phyloP scores from a whole-genome alignment of 331 rosid genomes.

The Spiraea crenata region DNA sequence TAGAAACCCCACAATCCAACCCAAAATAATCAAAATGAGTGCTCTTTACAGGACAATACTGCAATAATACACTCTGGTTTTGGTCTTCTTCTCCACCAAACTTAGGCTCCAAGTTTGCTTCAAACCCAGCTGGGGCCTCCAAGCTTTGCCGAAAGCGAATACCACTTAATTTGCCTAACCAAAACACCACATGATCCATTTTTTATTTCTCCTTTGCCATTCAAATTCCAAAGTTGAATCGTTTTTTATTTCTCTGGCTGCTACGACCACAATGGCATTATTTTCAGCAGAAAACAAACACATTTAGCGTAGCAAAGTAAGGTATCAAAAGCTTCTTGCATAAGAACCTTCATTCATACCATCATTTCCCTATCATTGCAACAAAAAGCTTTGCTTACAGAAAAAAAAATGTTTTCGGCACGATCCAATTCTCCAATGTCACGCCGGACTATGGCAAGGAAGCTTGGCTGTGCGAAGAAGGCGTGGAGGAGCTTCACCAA shows the following conservation, averaged over 20 bases:
- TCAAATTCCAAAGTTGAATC: not conserved
- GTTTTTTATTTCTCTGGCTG: not conserved
- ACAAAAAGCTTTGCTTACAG: not conserved
- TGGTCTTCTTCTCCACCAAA: constrained; percentile 32
- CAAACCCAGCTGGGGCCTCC: constrained; percentile 28
- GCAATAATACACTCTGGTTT: not conserved
- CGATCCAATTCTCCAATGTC: constrained; percentile 35
- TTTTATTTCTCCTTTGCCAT: not conserved
- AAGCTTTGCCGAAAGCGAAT: constrained; percentile 46
- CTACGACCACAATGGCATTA: constrained; percentile 13
- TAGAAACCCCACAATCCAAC: constrained; percentile 1
- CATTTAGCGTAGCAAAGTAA: not conserved
- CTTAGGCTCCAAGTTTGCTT: constrained; percentile 58
- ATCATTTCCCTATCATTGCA: not conserved
- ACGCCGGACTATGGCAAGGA: constrained; percentile 41
- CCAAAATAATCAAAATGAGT: constrained; percentile 11
- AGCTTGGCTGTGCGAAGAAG: constrained; percentile 55
- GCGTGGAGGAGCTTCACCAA: constrained; percentile 57
- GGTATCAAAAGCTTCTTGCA: constrained; percentile 9
- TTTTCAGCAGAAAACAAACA: not conserved
- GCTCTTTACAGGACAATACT: constrained; percentile 16
- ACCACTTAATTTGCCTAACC: constrained; percentile 4
- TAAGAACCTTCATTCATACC: constrained; percentile 6
- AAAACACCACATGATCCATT: constrained; percentile 13
- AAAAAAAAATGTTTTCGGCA: constrained; percentile 18